Evolutionary conservation across 176 grass and related monocot genomes (phyloP).

Genomic region (Oryza glumipatula): DNA sequence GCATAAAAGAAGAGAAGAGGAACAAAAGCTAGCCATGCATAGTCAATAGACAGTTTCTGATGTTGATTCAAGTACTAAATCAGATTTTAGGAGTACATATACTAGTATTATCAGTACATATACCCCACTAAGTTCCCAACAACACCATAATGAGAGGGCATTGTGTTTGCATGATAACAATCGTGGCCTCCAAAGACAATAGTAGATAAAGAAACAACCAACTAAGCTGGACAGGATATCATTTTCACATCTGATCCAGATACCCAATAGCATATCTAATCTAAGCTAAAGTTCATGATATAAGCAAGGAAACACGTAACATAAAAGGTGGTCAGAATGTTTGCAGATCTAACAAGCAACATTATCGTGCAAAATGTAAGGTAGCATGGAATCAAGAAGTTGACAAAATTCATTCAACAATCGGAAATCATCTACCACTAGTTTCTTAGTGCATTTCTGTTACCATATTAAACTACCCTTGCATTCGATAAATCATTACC

Average conservation of each 20-base stretch:
- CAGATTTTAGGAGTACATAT: background rate
- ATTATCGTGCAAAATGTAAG: background rate
- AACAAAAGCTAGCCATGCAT: background rate
- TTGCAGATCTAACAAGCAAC: conserved; percentile 17
- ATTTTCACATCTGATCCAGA: conserved; percentile 19
- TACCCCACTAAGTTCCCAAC: background rate
- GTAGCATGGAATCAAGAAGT: background rate
- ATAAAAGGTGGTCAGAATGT: background rate
- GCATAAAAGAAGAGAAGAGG: background rate
- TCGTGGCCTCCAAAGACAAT: background rate
- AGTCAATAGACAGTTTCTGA: background rate
- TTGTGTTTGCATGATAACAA: background rate
- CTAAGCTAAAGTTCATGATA: background rate
- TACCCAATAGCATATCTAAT: background rate
- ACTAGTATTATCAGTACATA: background rate
- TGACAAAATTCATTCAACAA: background rate
- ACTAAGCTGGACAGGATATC: background rate
- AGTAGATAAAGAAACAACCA: background rate
- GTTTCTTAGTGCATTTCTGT: conserved; percentile 1
- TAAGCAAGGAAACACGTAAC: background rate
- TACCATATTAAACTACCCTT: background rate
- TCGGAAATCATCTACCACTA: background rate
- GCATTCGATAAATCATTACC: background rate
- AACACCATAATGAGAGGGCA: background rate
- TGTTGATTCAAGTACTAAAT: conserved; percentile 7